Evolutionary conservation across 23 red algal genomes (phyloP), one percentile per base, ranked within the genome.

Genomic region (Gracilariopsis chorda): DNA sequence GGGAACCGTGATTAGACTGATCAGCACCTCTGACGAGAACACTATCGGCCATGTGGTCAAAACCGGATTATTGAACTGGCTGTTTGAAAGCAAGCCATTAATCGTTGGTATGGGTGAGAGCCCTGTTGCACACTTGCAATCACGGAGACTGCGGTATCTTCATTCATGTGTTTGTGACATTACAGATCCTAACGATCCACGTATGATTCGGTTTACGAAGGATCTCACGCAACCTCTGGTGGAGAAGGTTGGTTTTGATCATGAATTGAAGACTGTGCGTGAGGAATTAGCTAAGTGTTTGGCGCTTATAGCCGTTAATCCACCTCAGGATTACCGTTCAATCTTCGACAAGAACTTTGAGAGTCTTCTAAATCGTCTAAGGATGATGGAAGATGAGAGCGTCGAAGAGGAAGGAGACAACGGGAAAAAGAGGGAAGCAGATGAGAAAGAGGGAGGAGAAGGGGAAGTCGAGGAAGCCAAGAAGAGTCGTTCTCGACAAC

Each of bases 401-500:
- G 48, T 11, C 14, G 76, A 65, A 32, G 9, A 78, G 28, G 56
- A 52, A 25, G 27, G 40, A 28, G 48, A 53, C 1, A 77, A 48
- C 47, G 47, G 40, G 9, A 34, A 17, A 1, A 37, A 70, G 16
- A 19, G 10, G 5, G 61, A 84, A 27, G 49, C 35, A 49, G 61
- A 58, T 25, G 78, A 20, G 25, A 73, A 37, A 64, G 53, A 43
- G 80, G 81, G 64, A 34, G 78, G 14, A 36, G 51, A 68, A 33
- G 71, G 62, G 35, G 34, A 72, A 27, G 53, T 21, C 8, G 84
- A 89, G 10, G 70, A 58, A 19, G 40, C 47, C 16, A 75, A 85
- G 81, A 95, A 95, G 68, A 73, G 82, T 51, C 86, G 93, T 27
- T 95, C 93, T 39, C 72, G 93, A 40, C 84, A 90, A 70, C 52